Evolutionary conservation across 495 filamentous ascomycete species (phyloP), one percentile per base, ranked within the genome.

Genomic region (Tuber brumale): DNA sequence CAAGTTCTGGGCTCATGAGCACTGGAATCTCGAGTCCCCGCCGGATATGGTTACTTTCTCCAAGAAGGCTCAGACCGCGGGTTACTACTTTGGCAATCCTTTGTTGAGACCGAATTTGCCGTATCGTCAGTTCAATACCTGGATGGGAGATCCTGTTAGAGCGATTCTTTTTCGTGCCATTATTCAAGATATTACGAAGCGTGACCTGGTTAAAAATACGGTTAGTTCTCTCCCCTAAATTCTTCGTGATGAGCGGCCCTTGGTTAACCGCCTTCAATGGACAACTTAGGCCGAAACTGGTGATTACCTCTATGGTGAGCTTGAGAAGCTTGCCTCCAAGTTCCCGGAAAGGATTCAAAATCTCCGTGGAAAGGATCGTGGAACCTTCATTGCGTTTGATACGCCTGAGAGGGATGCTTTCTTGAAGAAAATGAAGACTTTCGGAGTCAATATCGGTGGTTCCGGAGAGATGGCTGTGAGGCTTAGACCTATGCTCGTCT

Each of bases 81-180:
- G 95, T 45, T 99, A 96, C 89, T 99, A 97, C 87, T 99, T 89
- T 83, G 93, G 94, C 43, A 92, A 97, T 87, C 89, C 89, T 27
- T 89, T 91, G 70, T 88, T 99, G 76, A 88, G 94, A n/a, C 95
- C 95, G 71, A 97, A 97, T 87, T 95, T 95, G 88, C 94, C 95
- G n/a, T 98, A 97, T 88, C 90, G 95, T 72, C 95, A 99, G 86
- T 99, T 98, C 87, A 99, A 99, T 86, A 99, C 96, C 76, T 99
- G 95, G 95, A 97, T 99, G 94, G 95, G 95, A 84, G 95, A 99
- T 86, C 95, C 95, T 43, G 90, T 92, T 16, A 90, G 93, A 71
- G 94, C 93, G 14, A 86, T 98, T 76, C 88, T 98, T 76, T 99
- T 97, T 90, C 89, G 92, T 74, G 93, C 92, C 79, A 97, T 99